Evolutionary conservation across 140 eudicot genomes (phyloP).

Genomic region (Cichorium intybus): DNA sequence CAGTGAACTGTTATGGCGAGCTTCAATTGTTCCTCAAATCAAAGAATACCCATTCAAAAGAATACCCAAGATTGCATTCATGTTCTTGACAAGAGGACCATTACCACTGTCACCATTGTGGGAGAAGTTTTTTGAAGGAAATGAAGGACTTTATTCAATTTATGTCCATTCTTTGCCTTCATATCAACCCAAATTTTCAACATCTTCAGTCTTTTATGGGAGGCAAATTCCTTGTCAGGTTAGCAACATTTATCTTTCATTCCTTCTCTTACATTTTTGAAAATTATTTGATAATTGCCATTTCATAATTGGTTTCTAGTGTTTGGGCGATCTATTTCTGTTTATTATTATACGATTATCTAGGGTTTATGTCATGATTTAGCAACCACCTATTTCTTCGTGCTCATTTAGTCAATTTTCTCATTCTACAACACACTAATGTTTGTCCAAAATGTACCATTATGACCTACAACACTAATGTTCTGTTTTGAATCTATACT

Average conservation of each 20-base stretch:
- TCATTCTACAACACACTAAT: too few relatives aligned
- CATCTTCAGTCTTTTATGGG: constrained; percentile 60
- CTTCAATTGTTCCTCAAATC: constrained; percentile 66
- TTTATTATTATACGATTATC: neutral
- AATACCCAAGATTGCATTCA: constrained; percentile 67
- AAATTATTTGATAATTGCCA: neutral
- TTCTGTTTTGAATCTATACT: too few relatives aligned
- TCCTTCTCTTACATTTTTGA: constrained; percentile 1
- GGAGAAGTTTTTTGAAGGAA: constrained; percentile 77
- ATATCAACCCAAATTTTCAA: constrained; percentile 40
- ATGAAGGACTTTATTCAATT: constrained; percentile 61
- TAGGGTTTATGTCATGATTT: too few relatives aligned
- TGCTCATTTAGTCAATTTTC: too few relatives aligned
- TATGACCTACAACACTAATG: too few relatives aligned
- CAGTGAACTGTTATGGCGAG: constrained; percentile 82
- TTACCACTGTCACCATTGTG: constrained; percentile 76
- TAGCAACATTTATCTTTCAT: neutral
- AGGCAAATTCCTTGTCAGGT: constrained; percentile 94
- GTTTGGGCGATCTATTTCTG: neutral
- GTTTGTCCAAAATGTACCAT: too few relatives aligned
- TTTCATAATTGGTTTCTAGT: neutral
- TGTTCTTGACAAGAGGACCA: constrained; percentile 92
- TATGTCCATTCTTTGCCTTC: constrained; percentile 78
- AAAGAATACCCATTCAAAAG: constrained; percentile 62
- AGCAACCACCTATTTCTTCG: too few relatives aligned